Conservation (phyloP, 2,329 filamentous ascomycete species). For the Verticillium zaregamsianum region DNA sequence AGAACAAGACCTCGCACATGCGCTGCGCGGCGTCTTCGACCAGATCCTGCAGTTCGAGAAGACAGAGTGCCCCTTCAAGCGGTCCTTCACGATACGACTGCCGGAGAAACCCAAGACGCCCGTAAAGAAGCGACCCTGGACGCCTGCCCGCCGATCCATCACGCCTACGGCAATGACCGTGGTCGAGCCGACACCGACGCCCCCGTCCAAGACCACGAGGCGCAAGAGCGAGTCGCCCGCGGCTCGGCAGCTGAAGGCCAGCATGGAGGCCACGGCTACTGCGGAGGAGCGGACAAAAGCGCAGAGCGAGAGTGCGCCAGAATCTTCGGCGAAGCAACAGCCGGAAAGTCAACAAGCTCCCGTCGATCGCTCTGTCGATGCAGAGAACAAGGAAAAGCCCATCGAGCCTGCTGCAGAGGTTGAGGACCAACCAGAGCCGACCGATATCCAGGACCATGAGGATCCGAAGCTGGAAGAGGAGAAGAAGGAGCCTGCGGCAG, state of each 20-base stretch:
- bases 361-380: too few species aligned
- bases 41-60: conserved; percentile 81
- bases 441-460: too few species aligned
- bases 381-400: too few species aligned
- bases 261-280: not conserved
- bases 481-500: too few species aligned
- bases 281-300: not conserved
- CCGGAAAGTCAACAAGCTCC: too few species aligned
- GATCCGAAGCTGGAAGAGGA: too few species aligned
- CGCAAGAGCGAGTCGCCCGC: not conserved
- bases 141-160: conserved; percentile 33
- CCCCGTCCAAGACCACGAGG: not conserved
- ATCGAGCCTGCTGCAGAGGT: too few species aligned
- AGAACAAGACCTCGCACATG: conserved; percentile 59
- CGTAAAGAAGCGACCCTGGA: conserved; percentile 65
- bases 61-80: conserved; percentile 79
- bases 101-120: conserved; percentile 65
- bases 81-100: conserved; percentile 69
- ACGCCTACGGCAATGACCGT: conserved; percentile 36
- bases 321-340: not conserved
- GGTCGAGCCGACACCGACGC: conserved; percentile 7
- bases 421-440: too few species aligned
- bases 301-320: not conserved
- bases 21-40: conserved; percentile 65
- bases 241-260: not conserved